Conservation (phyloP, 2,329 filamentous ascomycete species). For the Colletotrichum incanum region DNA sequence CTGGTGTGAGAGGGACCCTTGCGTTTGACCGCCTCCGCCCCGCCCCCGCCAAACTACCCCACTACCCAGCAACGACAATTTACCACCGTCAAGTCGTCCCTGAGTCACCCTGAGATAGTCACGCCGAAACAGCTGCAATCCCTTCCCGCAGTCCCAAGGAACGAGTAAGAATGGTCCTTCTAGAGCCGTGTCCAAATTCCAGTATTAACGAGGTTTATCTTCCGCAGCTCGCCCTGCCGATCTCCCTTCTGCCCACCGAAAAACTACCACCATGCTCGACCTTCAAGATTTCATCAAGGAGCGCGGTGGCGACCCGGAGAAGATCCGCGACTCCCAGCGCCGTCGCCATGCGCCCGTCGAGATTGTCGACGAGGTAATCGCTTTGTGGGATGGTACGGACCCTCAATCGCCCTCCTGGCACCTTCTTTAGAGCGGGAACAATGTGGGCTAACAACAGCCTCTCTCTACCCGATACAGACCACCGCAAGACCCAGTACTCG, state of each 20-base stretch:
- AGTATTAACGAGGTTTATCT: background rate
- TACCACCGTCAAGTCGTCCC: constrained; percentile 35
- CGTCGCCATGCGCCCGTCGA: constrained; percentile 85
- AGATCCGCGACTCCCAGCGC: constrained; percentile 92
- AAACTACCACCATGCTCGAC: constrained; percentile 74
- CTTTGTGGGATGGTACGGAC: constrained; percentile 68
- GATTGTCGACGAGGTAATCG: constrained; percentile 91
- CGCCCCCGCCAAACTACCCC: constrained; percentile 43
- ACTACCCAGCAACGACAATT: constrained; percentile 41
- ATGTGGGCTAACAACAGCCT: constrained; percentile 17
- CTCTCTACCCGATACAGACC: constrained; percentile 22
- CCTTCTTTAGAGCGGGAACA: constrained; percentile 66
- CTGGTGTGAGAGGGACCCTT: constrained; percentile 23
- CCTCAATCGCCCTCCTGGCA: constrained; percentile 67
- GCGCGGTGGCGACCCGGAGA: constrained; percentile 91
- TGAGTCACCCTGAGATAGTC: constrained; percentile 38
- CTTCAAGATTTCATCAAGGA: constrained; percentile 85
- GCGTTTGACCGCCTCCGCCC: constrained; percentile 43
- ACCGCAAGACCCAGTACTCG: constrained; percentile 75
- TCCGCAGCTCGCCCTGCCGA: constrained; percentile 13
- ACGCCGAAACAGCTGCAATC: constrained; percentile 20
- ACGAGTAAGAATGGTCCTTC: constrained; percentile 21
- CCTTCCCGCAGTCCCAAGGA: constrained; percentile 19
- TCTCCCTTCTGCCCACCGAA: constrained; percentile 9
- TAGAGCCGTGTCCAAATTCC: background rate